These are phyloP conservation scores for Penicillium italicum DNA, from an alignment of 2,329 filamentous ascomycete genomes.

Conservation along the genomic window DNA sequence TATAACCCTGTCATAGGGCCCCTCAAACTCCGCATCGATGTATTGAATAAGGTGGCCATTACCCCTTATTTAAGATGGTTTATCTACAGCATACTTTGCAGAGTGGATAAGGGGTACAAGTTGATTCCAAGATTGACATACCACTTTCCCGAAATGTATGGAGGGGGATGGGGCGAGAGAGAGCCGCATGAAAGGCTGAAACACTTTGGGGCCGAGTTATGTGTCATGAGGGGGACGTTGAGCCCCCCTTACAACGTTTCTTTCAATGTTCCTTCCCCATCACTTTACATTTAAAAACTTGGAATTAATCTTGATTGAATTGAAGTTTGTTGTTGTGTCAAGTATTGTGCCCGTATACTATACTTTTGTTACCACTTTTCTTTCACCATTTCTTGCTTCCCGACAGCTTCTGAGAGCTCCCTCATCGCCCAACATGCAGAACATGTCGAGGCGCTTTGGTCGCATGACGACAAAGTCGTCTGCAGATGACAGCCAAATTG, in stretches of 20 bases:
- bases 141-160: not conserved
- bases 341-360: not conserved
- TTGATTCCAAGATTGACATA: too few species aligned
- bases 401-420: not conserved
- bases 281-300: not conserved
- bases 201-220: constrained; percentile 8
- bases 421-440: constrained; percentile 33
- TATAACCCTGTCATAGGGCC: not conserved
- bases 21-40: not conserved
- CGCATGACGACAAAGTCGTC: constrained; percentile 63
- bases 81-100: not conserved
- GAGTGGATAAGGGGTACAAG: not conserved
- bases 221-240: constrained; percentile 1
- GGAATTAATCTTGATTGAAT: not conserved
- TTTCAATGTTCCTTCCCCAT: not conserved
- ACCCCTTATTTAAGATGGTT: not conserved
- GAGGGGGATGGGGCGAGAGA: not conserved
- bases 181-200: constrained; percentile 25
- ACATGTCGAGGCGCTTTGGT: constrained; percentile 69
- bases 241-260: not conserved
- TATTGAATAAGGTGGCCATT: not conserved
- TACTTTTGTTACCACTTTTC: not conserved
- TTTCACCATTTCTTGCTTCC: not conserved
- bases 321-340: not conserved
- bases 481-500: constrained; percentile 73